These are phyloP conservation scores for Sphagnum tenellum DNA, from an alignment of 225 moss, liverwort and hornwort species.

Conservation along the genomic window DNA sequence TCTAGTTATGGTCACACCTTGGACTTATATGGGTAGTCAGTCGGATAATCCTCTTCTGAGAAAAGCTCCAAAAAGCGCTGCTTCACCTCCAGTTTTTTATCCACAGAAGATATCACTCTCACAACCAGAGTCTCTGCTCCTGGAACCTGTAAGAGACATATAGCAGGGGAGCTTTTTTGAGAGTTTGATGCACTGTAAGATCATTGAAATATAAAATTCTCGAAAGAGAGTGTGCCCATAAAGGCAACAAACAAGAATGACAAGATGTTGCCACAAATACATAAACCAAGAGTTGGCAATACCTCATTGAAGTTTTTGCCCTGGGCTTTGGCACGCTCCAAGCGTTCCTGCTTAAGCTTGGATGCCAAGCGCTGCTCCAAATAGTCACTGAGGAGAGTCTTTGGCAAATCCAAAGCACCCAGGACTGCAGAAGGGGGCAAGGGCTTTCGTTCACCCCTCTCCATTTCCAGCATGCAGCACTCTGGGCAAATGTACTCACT, in stretches of 20 bases:
- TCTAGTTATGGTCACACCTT: slow-evolving; percentile 31
- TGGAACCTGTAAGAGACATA: slow-evolving; percentile 29
- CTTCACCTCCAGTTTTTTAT: slow-evolving; percentile 98
- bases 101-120: slow-evolving; percentile 90
- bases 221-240: too few relatives aligned
- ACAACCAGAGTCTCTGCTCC: slow-evolving; percentile 91
- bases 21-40: slow-evolving; percentile 95
- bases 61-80: slow-evolving; percentile 93
- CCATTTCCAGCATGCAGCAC: slow-evolving; percentile 86
- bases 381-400: slow-evolving; percentile 89
- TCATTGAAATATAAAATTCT: too few relatives aligned
- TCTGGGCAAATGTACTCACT: slow-evolving; percentile 97
- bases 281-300: background rate
- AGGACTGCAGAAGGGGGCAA: slow-evolving; percentile 88
- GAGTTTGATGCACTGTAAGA: too few relatives aligned
- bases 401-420: slow-evolving; percentile 93
- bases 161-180: too few relatives aligned
- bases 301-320: slow-evolving; percentile 74
- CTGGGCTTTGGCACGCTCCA: slow-evolving; percentile 64
- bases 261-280: too few relatives aligned
- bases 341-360: slow-evolving; percentile 78
- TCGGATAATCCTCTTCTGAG: slow-evolving; percentile 95
- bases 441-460: slow-evolving; percentile 81
- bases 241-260: too few relatives aligned
- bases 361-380: slow-evolving; percentile 86